These are phyloP conservation scores for Acaromyces ingoldii DNA, from an alignment of 1,284 basidiomycete species.

Conservation along the genomic window DNA sequence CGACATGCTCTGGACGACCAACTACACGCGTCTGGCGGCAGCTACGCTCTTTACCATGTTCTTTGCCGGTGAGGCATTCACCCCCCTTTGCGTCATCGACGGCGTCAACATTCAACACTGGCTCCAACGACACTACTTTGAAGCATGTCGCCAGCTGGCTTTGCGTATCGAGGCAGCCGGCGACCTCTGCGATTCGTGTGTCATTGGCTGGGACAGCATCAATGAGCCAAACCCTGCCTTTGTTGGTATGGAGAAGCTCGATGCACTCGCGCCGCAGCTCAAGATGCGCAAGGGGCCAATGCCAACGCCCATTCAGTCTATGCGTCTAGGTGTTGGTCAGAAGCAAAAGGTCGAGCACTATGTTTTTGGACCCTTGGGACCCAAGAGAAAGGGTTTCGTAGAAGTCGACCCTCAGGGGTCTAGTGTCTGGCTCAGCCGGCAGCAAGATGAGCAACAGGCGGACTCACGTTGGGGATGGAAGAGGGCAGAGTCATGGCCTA, in stretches of 20 bases:
- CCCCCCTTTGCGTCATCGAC: constrained; percentile 86
- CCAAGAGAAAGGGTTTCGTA: constrained; percentile 66
- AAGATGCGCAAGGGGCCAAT: constrained; percentile 71
- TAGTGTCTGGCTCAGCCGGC: constrained; percentile 34
- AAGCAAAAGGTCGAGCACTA: constrained; percentile 79
- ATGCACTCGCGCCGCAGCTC: constrained; percentile 43
- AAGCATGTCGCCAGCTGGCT: constrained; percentile 70
- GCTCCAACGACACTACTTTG: constrained; percentile 78
- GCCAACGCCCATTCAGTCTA: constrained; percentile 77
- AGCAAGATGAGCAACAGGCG: constrained; percentile 28
- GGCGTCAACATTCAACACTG: constrained; percentile 87
- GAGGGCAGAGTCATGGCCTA: constrained; percentile 68
- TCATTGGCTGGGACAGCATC: constrained; percentile 93
- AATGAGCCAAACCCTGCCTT: constrained; percentile 92
- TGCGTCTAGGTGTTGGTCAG: constrained; percentile 82
- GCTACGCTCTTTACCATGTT: constrained; percentile 92
- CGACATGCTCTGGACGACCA: constrained; percentile 93
- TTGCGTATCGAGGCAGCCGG: constrained; percentile 68
- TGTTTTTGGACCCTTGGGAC: constrained; percentile 75
- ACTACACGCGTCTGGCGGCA: constrained; percentile 79
- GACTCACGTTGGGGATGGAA: constrained; percentile 68
- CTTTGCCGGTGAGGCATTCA: constrained; percentile 83
- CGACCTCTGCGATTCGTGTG: constrained; percentile 73
- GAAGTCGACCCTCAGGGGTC: constrained; percentile 76
- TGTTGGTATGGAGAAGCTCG: constrained; percentile 65